Percentiles rank a stretch among this genome's conserved stretches.
These are phyloP conservation scores for Trichoderma sp. DNA, from an alignment of 2,329 filamentous ascomycete genomes.

Conservation along the genomic window DNA sequence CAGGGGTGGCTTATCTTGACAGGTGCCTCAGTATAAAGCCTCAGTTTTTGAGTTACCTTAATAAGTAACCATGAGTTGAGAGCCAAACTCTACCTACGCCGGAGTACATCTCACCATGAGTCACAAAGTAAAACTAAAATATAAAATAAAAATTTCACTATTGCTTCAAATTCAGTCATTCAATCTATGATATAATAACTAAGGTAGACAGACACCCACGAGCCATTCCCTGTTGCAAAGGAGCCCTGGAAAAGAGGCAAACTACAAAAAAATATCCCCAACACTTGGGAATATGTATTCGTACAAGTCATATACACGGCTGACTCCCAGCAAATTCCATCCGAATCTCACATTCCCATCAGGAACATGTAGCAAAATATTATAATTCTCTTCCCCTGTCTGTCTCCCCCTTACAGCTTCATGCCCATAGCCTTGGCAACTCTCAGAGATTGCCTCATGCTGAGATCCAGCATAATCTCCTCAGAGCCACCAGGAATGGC, in stretches of 20 bases:
- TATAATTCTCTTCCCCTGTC: background rate
- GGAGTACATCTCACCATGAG: background rate
- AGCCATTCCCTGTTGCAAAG: background rate
- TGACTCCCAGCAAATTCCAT: background rate
- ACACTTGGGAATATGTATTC: slow-evolving; percentile 6
- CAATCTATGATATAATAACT: slow-evolving; percentile 1
- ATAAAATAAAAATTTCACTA: background rate
- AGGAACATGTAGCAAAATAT: background rate
- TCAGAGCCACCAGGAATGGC: slow-evolving; percentile 94
- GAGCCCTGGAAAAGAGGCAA: background rate
- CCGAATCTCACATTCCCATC: background rate
- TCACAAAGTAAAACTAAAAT: background rate
- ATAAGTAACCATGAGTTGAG: background rate
- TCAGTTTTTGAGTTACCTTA: background rate
- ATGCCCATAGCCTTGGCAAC: slow-evolving; percentile 87
- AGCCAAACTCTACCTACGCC: background rate
- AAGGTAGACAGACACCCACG: background rate
- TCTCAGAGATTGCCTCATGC: slow-evolving; percentile 83
- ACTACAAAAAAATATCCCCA: background rate
- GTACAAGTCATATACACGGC: slow-evolving; percentile 16
- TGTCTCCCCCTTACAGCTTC: slow-evolving; percentile 66
- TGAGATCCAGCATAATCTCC: slow-evolving; percentile 98
- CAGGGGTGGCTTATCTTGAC: background rate
- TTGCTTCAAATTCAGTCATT: background rate
- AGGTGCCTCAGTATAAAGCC: background rate